Evolutionary conservation across 2,329 filamentous ascomycete genomes (phyloP).

Genomic region (Alternaria sp.): DNA sequence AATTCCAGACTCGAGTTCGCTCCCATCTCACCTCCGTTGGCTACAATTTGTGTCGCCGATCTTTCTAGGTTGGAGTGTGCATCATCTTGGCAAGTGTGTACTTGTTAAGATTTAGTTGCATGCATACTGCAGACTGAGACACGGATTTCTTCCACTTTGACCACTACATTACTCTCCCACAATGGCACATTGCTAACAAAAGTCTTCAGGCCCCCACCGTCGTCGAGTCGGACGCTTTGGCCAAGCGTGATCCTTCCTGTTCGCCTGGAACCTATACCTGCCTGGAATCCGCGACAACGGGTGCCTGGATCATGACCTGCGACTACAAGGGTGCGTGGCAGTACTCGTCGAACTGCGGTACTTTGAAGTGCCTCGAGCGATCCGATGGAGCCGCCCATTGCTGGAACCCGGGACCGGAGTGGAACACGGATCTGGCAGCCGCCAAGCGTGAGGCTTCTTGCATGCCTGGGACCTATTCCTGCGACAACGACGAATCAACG

Average conservation of each 20-base stretch:
- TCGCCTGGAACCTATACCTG: not conserved
- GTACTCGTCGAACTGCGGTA: not conserved
- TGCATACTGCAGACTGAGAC: not conserved
- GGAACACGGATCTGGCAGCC: not conserved
- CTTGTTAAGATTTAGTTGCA: not conserved
- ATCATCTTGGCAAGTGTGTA: not conserved
- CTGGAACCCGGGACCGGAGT: not conserved
- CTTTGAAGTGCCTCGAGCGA: not conserved
- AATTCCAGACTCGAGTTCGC: not conserved
- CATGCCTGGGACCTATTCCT: not conserved
- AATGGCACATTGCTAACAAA: not conserved
- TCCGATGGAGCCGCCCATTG: not conserved
- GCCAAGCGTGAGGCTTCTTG: not conserved
- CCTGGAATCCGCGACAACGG: not conserved
- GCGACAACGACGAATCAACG: not conserved
- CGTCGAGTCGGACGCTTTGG: not conserved
- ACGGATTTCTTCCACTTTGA: not conserved
- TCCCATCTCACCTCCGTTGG: not conserved
- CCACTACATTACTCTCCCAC: not conserved
- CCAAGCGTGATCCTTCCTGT: not conserved
- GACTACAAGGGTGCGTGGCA: not conserved
- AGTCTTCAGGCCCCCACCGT: not conserved
- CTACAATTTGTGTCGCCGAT: not conserved
- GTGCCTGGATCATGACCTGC: conserved; percentile 2
- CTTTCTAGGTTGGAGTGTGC: not conserved